Conservation (phyloP, 2,329 filamentous ascomycete genomes). For the Beauveria varroae region DNA sequence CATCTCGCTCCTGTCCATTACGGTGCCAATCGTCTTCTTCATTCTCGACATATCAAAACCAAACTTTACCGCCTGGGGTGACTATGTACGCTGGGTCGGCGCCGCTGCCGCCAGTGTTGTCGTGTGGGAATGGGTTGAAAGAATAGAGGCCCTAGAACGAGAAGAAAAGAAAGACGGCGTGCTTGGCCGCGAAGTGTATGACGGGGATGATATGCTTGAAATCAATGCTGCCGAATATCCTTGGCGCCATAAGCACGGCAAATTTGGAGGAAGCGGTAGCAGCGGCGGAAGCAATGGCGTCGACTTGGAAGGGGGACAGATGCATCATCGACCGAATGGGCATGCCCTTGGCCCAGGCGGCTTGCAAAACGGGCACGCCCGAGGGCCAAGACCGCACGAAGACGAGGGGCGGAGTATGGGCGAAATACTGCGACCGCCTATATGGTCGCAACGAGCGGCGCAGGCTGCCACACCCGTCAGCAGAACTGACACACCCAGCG, state of each 20-base stretch:
- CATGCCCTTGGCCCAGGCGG: neutral
- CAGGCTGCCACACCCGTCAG: conserved; percentile 50
- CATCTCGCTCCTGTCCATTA: conserved; percentile 70
- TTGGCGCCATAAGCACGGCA: conserved; percentile 35
- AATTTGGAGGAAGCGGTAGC: conserved; percentile 21
- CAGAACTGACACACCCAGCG: conserved; percentile 55
- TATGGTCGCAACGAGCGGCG: conserved; percentile 49
- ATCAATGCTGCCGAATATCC: conserved; percentile 43
- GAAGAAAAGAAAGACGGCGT: conserved; percentile 94
- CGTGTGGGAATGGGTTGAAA: conserved; percentile 96
- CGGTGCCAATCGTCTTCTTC: conserved; percentile 89
- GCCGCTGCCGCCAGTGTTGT: conserved; percentile 92
- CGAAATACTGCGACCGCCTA: conserved; percentile 38
- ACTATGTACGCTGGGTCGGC: conserved; percentile 95
- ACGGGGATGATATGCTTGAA: conserved; percentile 88
- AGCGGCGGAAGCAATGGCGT: conserved; percentile 24
- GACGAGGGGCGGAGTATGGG: conserved; percentile 22
- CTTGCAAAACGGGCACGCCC: conserved; percentile 17
- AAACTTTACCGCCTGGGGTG: conserved; percentile 83
- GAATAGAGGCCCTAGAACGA: conserved; percentile 84
- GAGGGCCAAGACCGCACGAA: conserved; percentile 15
- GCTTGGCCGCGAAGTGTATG: conserved; percentile 81
- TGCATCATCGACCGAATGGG: neutral
- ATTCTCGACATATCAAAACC: conserved; percentile 83
- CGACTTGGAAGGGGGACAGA: conserved; percentile 13